These are phyloP conservation scores for Pontederia crassipes DNA, from an alignment of 176 grass and related monocot genomes.

Conservation along the genomic window DNA sequence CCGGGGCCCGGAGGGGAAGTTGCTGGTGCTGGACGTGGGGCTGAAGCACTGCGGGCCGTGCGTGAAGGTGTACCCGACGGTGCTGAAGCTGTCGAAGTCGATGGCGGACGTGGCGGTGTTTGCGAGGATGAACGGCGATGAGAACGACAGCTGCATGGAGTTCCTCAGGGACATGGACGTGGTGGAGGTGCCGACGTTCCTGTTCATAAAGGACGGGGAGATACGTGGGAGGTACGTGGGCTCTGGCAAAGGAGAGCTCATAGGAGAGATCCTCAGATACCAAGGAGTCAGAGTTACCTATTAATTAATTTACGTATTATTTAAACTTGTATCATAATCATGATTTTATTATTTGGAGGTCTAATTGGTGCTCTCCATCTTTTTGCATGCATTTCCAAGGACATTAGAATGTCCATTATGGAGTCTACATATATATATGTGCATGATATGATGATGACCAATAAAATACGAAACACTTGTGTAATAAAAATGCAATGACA, in stretches of 20 bases:
- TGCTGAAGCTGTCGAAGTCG: constrained; percentile 58
- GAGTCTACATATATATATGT: no score
- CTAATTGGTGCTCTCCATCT: no score
- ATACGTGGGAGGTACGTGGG: constrained; percentile 79
- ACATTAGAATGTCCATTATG: no score
- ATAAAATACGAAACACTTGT: no score
- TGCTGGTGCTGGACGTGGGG: constrained; percentile 84
- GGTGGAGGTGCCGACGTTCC: constrained; percentile 84
- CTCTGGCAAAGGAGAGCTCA: constrained; percentile 84
- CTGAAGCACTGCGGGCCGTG: constrained; percentile 92
- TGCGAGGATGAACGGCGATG: constrained; percentile 91
- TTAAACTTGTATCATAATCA: no score
- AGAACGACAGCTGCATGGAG: constrained; percentile 91
- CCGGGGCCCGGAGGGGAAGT: constrained; percentile 45
- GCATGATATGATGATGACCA: no score
- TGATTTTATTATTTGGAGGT: no score
- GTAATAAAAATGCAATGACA: no score
- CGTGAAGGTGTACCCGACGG: constrained; percentile 95
- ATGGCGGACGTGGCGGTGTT: constrained; percentile 73
- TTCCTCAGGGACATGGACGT: constrained; percentile 83
- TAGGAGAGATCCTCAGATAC: constrained; percentile 93
- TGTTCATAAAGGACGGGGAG: constrained; percentile 67
- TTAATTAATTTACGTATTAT: no score
- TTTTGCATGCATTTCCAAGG: no score
- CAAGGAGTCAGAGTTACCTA: constrained; percentile 72